Base-by-base conservation (phyloP, 202 grass and related monocot genomes). In the Dendrocalamus latiflorus region DNA sequence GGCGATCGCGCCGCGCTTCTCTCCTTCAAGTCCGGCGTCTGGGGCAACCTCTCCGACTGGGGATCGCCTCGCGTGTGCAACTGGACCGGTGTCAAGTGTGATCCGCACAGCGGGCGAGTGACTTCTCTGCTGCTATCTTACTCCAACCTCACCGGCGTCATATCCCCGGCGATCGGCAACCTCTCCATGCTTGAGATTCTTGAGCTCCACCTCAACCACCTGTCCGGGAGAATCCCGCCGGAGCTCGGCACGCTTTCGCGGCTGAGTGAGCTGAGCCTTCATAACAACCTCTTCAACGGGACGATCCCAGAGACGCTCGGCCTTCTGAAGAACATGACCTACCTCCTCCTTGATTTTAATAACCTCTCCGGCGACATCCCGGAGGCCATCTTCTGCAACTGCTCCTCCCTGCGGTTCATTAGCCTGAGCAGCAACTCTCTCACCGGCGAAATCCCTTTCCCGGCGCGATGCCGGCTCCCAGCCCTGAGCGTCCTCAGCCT, bases 41-140 rank as follows among this genome's bases (percentile, higher is more conserved):
- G 39, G 48, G 79, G 77, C 2, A 90, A 90, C 79, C 70, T 92
- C 6, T 60, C 74, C 16, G 70, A 82, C 42, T 86, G 87, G 63
- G 71, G 60, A 39, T 78, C 82, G 16, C 4, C 61, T 28, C 26
- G 13, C 22, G 64, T 71, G 25, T 92, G 93, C 83, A 72, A 85
- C 44, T 95, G 90, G 90, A 87, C 90, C 37, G 90, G 93, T 28
- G 73, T 95, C 21, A 72, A 20, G 13, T 92, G 93, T 51, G 58
- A 85, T 61, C 50, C 78, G n/a, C 53, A 11, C 24, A 37, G 45
- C 4, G 57, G 74, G 36, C 83, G 80, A 0, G 88, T 92, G 42
- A 65, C 65, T 16, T 21, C 58, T 3, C 63, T 95, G 7, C 22
- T 87, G 15, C 81, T 94, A n/a, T 38, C 82, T 0, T 20, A 50